Conservation (phyloP, 2,329 filamentous ascomycete genomes). For the Sarocladium oryzae region DNA sequence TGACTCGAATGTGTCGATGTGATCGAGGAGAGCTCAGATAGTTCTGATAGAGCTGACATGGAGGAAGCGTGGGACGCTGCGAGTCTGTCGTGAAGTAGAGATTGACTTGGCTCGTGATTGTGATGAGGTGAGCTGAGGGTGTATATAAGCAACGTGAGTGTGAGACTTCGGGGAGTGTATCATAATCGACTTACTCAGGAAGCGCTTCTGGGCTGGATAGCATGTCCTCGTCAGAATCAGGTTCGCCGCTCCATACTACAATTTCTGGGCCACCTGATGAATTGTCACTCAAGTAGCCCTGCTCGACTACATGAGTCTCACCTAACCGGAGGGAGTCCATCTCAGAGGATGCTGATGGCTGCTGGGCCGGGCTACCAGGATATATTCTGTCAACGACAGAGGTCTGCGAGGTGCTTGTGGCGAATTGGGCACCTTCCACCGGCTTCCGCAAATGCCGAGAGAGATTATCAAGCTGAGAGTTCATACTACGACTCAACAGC, state of each 20-base stretch:
- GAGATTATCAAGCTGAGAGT: background rate
- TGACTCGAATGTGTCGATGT: slow-evolving; percentile 54
- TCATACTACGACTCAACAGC: background rate
- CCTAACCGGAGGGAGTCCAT: background rate
- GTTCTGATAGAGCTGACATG: slow-evolving; percentile 45
- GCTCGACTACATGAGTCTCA: background rate
- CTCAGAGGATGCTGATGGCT: background rate
- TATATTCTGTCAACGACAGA: background rate
- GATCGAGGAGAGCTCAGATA: slow-evolving; percentile 48
- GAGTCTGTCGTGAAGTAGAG: background rate
- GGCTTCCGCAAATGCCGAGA: background rate
- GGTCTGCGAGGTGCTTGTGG: background rate
- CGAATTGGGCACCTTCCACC: background rate
- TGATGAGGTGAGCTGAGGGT: background rate
- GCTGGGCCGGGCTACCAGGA: background rate
- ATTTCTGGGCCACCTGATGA: slow-evolving; percentile 30
- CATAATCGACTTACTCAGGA: background rate
- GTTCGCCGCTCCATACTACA: slow-evolving; percentile 37
- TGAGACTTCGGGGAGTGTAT: slow-evolving; percentile 15
- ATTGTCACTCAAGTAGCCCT: background rate
- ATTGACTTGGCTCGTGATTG: background rate
- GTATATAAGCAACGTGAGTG: background rate
- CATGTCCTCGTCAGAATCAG: slow-evolving; percentile 17
- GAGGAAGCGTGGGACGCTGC: slow-evolving; percentile 44
- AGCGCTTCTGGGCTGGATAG: background rate